Evolutionary conservation across 2,329 filamentous ascomycete species (phyloP).

Genomic region (Fusarium nanum): DNA sequence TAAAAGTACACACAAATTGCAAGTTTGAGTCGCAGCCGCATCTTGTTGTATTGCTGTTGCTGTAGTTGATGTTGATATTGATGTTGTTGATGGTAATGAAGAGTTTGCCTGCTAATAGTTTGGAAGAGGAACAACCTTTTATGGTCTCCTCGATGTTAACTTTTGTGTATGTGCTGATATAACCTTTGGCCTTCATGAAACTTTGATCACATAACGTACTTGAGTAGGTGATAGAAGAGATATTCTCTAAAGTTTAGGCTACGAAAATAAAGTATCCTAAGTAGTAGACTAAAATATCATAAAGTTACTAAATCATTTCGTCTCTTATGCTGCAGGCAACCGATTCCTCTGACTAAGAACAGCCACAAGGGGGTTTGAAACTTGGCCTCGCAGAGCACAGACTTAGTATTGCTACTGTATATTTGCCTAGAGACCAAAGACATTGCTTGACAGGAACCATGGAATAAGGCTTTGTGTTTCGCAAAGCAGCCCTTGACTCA

Average conservation of each 20-base stretch:
- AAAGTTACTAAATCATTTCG: not conserved
- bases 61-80: not conserved
- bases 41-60: not conserved
- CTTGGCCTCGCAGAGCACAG: not conserved
- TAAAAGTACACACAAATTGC: not conserved
- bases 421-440: too few species aligned
- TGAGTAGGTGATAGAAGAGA: rapidly evolving
- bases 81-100: not conserved
- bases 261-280: not conserved
- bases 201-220: not conserved
- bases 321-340: not conserved
- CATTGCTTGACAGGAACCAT: too few species aligned
- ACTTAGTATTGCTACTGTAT: not conserved
- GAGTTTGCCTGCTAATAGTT: not conserved
- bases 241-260: not conserved
- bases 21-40: not conserved
- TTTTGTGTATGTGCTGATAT: not conserved
- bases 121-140: not conserved
- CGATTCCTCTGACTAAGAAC: not conserved
- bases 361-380: not conserved
- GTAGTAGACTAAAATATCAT: not conserved
- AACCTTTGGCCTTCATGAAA: not conserved
- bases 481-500: too few species aligned
- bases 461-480: too few species aligned
- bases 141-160: rapidly evolving